Evolutionary conservation across 2,329 filamentous ascomycete genomes (phyloP), one percentile per base, ranked within the genome.

Genomic region (Talaromyces atroroseus): DNA sequence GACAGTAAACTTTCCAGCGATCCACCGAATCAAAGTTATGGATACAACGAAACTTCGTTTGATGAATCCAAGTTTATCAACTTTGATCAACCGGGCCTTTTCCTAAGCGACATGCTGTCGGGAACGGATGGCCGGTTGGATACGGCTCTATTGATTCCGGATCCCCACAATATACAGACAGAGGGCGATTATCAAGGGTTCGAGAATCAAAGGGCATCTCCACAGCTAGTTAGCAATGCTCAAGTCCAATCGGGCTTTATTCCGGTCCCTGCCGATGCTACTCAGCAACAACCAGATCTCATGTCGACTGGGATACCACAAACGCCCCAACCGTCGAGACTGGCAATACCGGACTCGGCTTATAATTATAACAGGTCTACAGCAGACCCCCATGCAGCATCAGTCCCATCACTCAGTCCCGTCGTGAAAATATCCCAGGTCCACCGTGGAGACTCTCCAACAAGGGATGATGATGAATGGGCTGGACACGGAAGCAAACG

Each of bases 391-490:
- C 42, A 29, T 2, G 58, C 61, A n/a, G 56, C 61, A 12, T 64
- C 64, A 7, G 63, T 64, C 18, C 66, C 64, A 52, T 65, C 69
- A 16, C 63, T 67, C 47, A 78, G 76, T 56, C 77, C 77, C 12
- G 71, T 75, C 32, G 70, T 79, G 44, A 76, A 72, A 38, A 68
- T 79, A 2, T 75, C 75, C 26, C 73, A 61, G 40, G 72, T 70
- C 52, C 69, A 69, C 21, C 67, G 73, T 21, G 75, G 75, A 5
- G 76, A 78, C 62, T 77, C 75, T 1, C 75, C 75, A 4, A 68
- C 68, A 44, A 63, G 69, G 55, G 66, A 64, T 21, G 62, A 63
- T n/a, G 60, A 58, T 29, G 58, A 53, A 10, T 51, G 60, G 24
- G 58, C 58, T 26, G 14, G 26, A 14, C 64, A 67, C 53, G 66